Evolutionary conservation across 192 early-diverging fungal species (phyloP).

Genomic region (Rhizophagus prolifer): DNA sequence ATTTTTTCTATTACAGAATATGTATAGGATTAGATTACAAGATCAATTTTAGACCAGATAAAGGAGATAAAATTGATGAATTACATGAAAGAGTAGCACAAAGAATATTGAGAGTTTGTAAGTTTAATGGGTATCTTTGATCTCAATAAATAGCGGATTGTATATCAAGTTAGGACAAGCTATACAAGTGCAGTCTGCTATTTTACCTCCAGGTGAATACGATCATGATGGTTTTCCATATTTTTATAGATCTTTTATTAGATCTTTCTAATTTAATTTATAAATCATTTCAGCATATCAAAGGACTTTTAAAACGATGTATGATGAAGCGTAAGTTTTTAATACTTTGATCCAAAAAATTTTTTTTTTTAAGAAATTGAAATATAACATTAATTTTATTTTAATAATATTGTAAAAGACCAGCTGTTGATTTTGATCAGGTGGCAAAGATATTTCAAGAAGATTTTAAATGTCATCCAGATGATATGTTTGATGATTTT

Average conservation of each 20-base stretch:
- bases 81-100: slow-evolving; percentile 75
- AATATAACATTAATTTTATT: too few relatives aligned
- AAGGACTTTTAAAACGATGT: not conserved
- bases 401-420: slow-evolving; percentile 38
- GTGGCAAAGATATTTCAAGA: slow-evolving; percentile 66
- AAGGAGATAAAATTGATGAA: slow-evolving; percentile 57
- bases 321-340: slow-evolving; percentile 27
- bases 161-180: slow-evolving; percentile 87
- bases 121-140: slow-evolving; percentile 64
- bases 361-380: too few relatives aligned
- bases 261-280: not conserved
- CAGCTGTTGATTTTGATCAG: slow-evolving; percentile 61
- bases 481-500: slow-evolving; percentile 73
- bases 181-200: slow-evolving; percentile 64
- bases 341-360: not conserved
- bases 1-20: slow-evolving; percentile 33
- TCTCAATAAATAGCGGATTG: slow-evolving; percentile 55
- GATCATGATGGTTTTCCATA: slow-evolving; percentile 25
- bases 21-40: slow-evolving; percentile 73
- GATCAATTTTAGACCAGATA: slow-evolving; percentile 72
- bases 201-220: slow-evolving; percentile 56
- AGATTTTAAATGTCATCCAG: slow-evolving; percentile 62
- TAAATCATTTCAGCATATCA: not conserved
- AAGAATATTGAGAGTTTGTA: slow-evolving; percentile 73
- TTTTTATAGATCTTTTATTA: too few relatives aligned